A percentile compares a stretch with the other conserved stretches of the same genome.
Conservation (phyloP, 331 rosid species). For the Phaseolus coccineus region DNA sequence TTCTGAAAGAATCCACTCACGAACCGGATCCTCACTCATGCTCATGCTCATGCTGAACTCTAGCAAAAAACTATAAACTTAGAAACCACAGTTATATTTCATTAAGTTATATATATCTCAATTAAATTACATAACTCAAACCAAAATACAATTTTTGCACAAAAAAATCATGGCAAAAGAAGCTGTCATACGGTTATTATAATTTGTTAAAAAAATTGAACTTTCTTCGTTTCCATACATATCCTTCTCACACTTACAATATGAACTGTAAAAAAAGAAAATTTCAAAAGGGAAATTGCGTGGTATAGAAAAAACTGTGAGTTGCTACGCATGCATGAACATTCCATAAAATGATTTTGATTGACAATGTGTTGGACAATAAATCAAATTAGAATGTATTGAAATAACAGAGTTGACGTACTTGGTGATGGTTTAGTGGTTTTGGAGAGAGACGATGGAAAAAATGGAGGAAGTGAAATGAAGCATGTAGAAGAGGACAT, state of each 20-base stretch:
- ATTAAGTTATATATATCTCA: slow-evolving; percentile 3
- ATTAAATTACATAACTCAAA: slow-evolving; percentile 34
- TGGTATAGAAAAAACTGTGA: neutral
- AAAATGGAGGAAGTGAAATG: slow-evolving; percentile 54
- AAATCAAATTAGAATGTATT: neutral
- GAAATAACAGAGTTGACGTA: neutral
- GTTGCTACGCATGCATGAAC: neutral
- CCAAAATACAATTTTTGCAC: slow-evolving; percentile 26
- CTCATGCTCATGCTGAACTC: slow-evolving; percentile 63
- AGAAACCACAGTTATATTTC: slow-evolving; percentile 9
- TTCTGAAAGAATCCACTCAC: slow-evolving; percentile 90
- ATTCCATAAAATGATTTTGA: neutral
- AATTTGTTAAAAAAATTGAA: neutral
- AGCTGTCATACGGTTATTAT: slow-evolving; percentile 14
- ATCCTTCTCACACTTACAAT: neutral
- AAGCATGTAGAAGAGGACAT: slow-evolving; percentile 54
- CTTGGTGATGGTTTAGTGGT: slow-evolving; percentile 55
- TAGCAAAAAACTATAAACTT: slow-evolving; percentile 47
- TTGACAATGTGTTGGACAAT: neutral
- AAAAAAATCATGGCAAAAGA: slow-evolving; percentile 20
- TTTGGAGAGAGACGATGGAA: slow-evolving; percentile 55
- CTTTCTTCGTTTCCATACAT: slow-evolving; percentile 10
- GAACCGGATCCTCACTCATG: slow-evolving; percentile 81
- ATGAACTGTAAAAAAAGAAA: neutral
- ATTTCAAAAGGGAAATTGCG: neutral